These are phyloP conservation scores for Phytopythium mirpurense DNA, from an alignment of 352 stramenopile species.

Conservation along the genomic window DNA sequence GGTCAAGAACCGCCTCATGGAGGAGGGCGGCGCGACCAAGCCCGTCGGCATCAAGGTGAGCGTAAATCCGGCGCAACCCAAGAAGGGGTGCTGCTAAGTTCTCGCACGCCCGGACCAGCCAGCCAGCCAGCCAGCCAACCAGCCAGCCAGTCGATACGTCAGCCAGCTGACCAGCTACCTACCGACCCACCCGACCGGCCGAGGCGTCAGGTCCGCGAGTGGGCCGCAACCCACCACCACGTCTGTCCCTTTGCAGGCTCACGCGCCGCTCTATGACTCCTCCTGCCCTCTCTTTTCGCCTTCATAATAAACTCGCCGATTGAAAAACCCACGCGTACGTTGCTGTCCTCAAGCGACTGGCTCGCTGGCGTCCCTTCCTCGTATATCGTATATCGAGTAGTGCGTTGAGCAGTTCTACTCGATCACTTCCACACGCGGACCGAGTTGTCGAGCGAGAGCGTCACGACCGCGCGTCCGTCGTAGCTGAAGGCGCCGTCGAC, in stretches of 20 bases:
- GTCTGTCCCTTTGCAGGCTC: conserved; percentile 11
- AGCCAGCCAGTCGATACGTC: background rate
- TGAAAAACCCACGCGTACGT: background rate
- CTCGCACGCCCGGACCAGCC: background rate
- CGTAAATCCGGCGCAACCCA: conserved; percentile 60
- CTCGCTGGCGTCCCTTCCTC: background rate
- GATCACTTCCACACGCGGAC: conserved; percentile 51
- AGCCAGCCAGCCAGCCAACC: background rate
- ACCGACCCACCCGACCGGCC: background rate
- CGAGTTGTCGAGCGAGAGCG: conserved; percentile 59
- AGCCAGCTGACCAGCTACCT: background rate
- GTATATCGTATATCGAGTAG: no score
- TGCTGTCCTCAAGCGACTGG: background rate
- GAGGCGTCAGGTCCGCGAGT: conserved; percentile 1
- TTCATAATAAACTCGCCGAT: conserved; percentile 8
- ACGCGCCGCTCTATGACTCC: conserved; percentile 12
- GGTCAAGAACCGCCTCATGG: conserved; percentile 88
- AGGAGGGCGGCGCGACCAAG: conserved; percentile 84
- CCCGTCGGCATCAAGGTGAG: conserved; percentile 81
- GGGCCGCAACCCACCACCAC: conserved; percentile 7
- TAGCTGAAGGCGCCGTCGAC: conserved; percentile 62
- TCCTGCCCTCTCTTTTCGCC: conserved; percentile 3
- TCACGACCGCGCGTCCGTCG: conserved; percentile 41
- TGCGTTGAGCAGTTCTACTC: no score
- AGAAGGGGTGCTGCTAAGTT: conserved; percentile 85